Conservation (phyloP, 2,329 filamentous ascomycete species). For the Cytospora mali region DNA sequence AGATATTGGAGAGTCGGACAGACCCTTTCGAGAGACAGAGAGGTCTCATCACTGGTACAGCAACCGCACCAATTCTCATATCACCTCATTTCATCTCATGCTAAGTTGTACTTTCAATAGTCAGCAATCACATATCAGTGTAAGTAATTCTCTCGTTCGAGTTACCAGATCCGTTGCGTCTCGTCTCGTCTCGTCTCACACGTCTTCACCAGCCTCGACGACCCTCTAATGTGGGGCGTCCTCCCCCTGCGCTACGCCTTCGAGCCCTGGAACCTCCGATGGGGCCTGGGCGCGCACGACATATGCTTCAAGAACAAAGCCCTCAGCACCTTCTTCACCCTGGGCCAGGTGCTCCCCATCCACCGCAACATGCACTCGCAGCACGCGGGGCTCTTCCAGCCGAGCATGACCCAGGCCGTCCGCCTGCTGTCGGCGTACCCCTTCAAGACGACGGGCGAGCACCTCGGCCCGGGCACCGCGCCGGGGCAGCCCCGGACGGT, state of each 20-base stretch:
- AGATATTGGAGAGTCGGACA: conserved; percentile 72
- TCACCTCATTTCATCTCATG: conserved; percentile 11
- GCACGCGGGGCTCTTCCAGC: conserved; percentile 85
- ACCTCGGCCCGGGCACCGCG: conserved; percentile 21
- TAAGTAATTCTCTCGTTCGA: conserved; percentile 55
- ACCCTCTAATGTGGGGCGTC: conserved; percentile 91
- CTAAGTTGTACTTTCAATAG: conserved; percentile 46
- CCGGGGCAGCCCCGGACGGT: conserved; percentile 19
- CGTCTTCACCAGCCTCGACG: conserved; percentile 71
- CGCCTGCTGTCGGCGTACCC: conserved; percentile 72
- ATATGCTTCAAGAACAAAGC: conserved; percentile 89
- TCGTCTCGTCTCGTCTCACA: neutral
- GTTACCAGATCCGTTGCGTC: neutral
- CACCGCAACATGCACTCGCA: conserved; percentile 79
- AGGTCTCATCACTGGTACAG: conserved; percentile 80
- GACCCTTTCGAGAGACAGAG: conserved; percentile 67
- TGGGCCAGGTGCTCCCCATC: conserved; percentile 88
- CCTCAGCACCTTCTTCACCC: conserved; percentile 77
- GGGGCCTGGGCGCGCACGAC: conserved; percentile 90
- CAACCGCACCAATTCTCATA: neutral
- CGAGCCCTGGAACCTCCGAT: conserved; percentile 76
- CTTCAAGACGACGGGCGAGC: conserved; percentile 39
- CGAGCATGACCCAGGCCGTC: conserved; percentile 83
- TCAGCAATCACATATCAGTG: conserved; percentile 88
- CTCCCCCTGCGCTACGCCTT: conserved; percentile 75